These are phyloP conservation scores for Phaeophleospora eucalypticola DNA, from an alignment of 2,329 filamentous ascomycete genomes.

Conservation along the genomic window DNA sequence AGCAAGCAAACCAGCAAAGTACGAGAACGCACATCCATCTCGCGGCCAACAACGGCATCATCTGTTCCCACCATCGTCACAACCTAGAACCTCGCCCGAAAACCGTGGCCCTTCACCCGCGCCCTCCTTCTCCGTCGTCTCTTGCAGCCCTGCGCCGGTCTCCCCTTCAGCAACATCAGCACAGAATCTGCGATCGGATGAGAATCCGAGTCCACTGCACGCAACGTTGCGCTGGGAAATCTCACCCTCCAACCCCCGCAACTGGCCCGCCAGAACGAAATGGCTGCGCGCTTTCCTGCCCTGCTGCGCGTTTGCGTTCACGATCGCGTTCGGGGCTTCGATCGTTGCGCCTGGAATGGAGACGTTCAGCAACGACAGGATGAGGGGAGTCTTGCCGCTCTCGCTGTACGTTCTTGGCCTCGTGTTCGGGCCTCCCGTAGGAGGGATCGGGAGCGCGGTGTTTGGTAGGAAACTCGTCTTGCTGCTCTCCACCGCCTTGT, in stretches of 20 bases:
- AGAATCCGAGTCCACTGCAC: not conserved
- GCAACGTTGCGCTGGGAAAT: slow-evolving; percentile 15
- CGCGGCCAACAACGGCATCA: no score
- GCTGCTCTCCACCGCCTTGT: slow-evolving; percentile 62
- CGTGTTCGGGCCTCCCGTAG: slow-evolving; percentile 60
- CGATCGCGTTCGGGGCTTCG: slow-evolving; percentile 27
- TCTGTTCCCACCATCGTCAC: no score
- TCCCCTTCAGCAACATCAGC: no score
- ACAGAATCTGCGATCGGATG: no score
- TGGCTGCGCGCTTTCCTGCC: slow-evolving; percentile 34
- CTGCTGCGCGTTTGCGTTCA: slow-evolving; percentile 33
- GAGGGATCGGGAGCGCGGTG: slow-evolving; percentile 68
- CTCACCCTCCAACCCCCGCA: slow-evolving; percentile 33
- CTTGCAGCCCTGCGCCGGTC: no score
- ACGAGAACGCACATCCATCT: no score
- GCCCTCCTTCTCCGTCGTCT: no score
- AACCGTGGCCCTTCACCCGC: no score
- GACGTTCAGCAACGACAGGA: slow-evolving; percentile 40
- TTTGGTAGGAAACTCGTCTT: slow-evolving; percentile 66
- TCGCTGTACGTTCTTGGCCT: slow-evolving; percentile 58
- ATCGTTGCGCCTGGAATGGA: slow-evolving; percentile 12
- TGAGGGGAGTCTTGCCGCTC: slow-evolving; percentile 52
- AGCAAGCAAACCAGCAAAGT: no score
- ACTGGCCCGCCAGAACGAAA: slow-evolving; percentile 34
- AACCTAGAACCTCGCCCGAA: no score